These are phyloP conservation scores for Penicillium arizonense DNA, from an alignment of 495 filamentous ascomycete genomes.

Conservation along the genomic window DNA sequence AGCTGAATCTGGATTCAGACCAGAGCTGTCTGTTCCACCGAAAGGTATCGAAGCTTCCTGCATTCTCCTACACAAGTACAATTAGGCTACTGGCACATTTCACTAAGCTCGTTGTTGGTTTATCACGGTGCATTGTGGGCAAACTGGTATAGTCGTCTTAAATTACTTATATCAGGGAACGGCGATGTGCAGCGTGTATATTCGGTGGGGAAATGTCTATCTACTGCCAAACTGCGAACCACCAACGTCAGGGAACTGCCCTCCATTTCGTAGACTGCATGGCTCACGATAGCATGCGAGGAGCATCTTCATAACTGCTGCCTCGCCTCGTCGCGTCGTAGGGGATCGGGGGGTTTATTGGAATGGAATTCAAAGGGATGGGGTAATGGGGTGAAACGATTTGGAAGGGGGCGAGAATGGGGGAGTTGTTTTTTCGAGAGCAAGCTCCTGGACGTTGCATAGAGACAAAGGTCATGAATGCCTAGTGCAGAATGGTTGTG, in stretches of 20 bases:
- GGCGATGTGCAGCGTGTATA: constrained; percentile 36
- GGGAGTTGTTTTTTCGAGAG: constrained; percentile 14
- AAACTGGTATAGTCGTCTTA: not conserved
- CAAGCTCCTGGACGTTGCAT: constrained; percentile 15
- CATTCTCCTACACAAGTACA: too few species aligned
- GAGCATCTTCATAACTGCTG: constrained; percentile 34
- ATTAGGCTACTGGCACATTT: too few species aligned
- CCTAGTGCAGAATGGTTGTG: constrained; percentile 10
- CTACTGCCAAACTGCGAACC: constrained; percentile 35
- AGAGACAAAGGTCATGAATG: constrained; percentile 5
- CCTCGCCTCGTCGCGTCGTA: constrained; percentile 24
- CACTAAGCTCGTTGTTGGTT: too few species aligned
- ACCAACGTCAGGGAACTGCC: constrained; percentile 23
- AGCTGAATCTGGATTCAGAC: too few species aligned
- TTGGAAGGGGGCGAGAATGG: constrained; percentile 12
- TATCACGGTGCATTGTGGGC: not conserved
- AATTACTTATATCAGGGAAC: constrained; percentile 5
- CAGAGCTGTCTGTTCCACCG: too few species aligned
- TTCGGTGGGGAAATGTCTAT: constrained; percentile 41
- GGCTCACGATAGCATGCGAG: constrained; percentile 28
- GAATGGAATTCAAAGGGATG: constrained; percentile 8
- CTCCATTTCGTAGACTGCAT: constrained; percentile 28
- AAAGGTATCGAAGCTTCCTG: too few species aligned
- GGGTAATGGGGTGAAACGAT: constrained; percentile 12
- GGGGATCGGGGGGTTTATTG: constrained; percentile 12